Evolutionary conservation across 129 eudicot species (phyloP).

Genomic region (Heracleum sosnowskyi): DNA sequence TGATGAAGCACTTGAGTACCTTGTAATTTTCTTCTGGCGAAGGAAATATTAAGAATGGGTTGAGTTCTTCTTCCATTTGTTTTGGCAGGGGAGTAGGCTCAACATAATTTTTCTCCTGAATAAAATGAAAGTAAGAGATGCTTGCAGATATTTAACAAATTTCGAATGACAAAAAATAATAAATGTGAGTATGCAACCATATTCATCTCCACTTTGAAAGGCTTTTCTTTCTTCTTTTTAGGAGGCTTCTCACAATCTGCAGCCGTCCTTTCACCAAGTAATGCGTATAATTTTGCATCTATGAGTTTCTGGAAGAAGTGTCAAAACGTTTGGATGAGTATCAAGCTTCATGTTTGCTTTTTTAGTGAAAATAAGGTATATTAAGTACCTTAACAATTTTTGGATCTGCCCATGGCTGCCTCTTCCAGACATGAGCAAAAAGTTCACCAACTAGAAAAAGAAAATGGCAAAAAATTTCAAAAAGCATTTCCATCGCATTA

Average conservation of each 20-base stretch:
- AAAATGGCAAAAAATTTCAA: neutral
- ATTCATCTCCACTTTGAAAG: slow-evolving; percentile 59
- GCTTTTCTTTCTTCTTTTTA: slow-evolving; percentile 95
- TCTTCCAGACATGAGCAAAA: slow-evolving; percentile 76
- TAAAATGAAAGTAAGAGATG: neutral
- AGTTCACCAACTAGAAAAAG: slow-evolving; percentile 69
- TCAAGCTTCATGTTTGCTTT: neutral
- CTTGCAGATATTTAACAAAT: neutral
- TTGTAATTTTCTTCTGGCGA: slow-evolving; percentile 77
- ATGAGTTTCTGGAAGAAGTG: slow-evolving; percentile 41
- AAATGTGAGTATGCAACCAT: neutral
- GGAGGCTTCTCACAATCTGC: slow-evolving; percentile 86
- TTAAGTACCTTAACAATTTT: slow-evolving; percentile 68
- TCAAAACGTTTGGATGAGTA: neutral
- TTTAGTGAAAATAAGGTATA: neutral
- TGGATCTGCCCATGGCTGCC: slow-evolving; percentile 95
- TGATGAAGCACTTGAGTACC: slow-evolving; percentile 32
- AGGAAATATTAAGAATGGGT: slow-evolving; percentile 80
- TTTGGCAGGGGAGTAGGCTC: slow-evolving; percentile 37
- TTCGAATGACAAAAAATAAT: neutral
- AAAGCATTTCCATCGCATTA: neutral
- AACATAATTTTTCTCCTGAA: slow-evolving; percentile 39
- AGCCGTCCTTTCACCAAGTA: slow-evolving; percentile 89
- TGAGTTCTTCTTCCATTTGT: slow-evolving; percentile 78
- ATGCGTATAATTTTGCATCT: slow-evolving; percentile 54